Evolutionary conservation across 2,329 filamentous ascomycete genomes (phyloP), one percentile per base, ranked within the genome.

Genomic region (Pseudopithomyces maydicus): DNA sequence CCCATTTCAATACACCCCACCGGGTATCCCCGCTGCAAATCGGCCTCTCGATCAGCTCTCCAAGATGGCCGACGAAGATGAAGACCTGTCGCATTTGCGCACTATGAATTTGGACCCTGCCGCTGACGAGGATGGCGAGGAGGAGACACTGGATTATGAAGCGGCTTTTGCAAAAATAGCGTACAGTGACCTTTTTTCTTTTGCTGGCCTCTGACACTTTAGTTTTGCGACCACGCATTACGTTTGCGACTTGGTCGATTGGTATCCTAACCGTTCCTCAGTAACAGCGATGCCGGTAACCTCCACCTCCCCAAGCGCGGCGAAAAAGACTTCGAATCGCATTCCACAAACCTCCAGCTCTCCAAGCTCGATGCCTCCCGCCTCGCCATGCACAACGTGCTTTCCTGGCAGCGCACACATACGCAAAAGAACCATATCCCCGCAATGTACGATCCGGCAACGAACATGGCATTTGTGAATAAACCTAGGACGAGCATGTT

Each of bases 321-420:
- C 58, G 92, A 96, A 74, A 99, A 99, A 77, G 95, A 99, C 79
- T 99, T 97, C 74, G 95, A 98, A 78, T 88, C 90, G 26, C 92
- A 98, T 77, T 90, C 91, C 46, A 98, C 95, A 2, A 85, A 86
- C 32, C 86, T 90, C 32, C 95, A 99, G 77, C 87, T 89, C 63
- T 83, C 85, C 55, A 85, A 89, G 8, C 87, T 99, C 50, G 89
- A 92, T 69, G 85, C 90, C 45, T 96, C 92, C 60, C 88, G 94
- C 53, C 83, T 85, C 65, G 94, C 93, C 19, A 95, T 99, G 90
- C 90, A 96, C 76, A 88, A 92, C 66, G 93, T 94, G 2, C 83
- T 98, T 54, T 84, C 87, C 50, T 89, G 90, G 73, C 90, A 90
- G 47, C 86, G 94, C 48, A 81, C 89, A 26, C 92, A 97, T 72